These are phyloP conservation scores for Thermothielavioides terrestris DNA, from an alignment of 495 filamentous ascomycete species.

Conservation along the genomic window DNA sequence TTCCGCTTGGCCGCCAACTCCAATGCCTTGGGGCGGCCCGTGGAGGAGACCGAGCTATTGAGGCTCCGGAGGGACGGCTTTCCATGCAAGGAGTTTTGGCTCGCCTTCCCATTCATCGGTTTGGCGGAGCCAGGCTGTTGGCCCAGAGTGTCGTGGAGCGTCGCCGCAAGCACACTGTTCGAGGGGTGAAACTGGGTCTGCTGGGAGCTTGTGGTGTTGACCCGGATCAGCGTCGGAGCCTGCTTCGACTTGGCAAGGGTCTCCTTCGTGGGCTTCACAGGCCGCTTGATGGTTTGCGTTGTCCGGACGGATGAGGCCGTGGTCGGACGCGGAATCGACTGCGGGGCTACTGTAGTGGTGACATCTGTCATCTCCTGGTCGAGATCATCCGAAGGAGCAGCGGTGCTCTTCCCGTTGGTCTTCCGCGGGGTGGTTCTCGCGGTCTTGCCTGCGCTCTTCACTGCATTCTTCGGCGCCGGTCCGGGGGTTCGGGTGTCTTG, in stretches of 20 bases:
- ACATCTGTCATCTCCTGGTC: slow-evolving; percentile 46
- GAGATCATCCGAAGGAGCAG: slow-evolving; percentile 30
- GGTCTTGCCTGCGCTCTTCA: slow-evolving; percentile 30
- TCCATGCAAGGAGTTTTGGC: slow-evolving; percentile 56
- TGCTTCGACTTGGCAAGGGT: slow-evolving; percentile 56
- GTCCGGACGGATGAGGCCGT: slow-evolving; percentile 43
- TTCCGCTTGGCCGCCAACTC: slow-evolving; percentile 65
- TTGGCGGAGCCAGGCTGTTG: slow-evolving; percentile 30
- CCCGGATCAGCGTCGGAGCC: slow-evolving; percentile 69
- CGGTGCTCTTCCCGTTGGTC: slow-evolving; percentile 36
- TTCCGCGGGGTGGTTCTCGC: slow-evolving; percentile 43
- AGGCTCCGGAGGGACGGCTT: slow-evolving; percentile 57
- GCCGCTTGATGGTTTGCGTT: slow-evolving; percentile 52
- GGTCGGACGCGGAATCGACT: slow-evolving; percentile 44
- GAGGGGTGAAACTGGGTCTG: slow-evolving; percentile 50
- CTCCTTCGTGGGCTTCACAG: slow-evolving; percentile 64
- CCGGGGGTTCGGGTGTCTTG: slow-evolving; percentile 21
- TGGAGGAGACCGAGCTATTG: slow-evolving; percentile 59
- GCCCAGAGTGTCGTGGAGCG: slow-evolving; percentile 49
- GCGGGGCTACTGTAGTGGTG: slow-evolving; percentile 44
- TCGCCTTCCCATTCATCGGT: slow-evolving; percentile 52
- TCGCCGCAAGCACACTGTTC: slow-evolving; percentile 49
- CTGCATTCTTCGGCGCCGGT: slow-evolving; percentile 16
- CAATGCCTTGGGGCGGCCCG: slow-evolving; percentile 50
- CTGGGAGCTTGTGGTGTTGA: slow-evolving; percentile 63